A percentile compares a stretch with the other conserved stretches of the same genome.
phyloP scores from a whole-genome alignment of 2,329 filamentous ascomycete species.

The Lachnellula suecica region DNA sequence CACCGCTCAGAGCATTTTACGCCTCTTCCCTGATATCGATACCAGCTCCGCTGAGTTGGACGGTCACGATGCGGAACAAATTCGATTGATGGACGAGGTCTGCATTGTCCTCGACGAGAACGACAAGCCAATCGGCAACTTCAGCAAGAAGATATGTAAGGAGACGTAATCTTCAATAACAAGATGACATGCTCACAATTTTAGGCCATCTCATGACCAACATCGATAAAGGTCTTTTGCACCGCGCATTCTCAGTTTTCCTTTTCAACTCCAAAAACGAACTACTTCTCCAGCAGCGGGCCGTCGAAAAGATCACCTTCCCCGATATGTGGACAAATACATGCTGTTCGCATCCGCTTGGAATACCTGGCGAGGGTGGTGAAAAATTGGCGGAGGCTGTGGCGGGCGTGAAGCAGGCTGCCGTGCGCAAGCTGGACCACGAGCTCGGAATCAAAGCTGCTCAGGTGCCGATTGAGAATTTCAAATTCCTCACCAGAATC shows the following conservation, averaged over 20 bases:
- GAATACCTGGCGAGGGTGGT: conserved; percentile 88
- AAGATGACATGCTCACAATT: conserved; percentile 18
- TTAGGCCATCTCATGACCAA: conserved; percentile 97
- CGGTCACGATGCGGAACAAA: conserved; percentile 96
- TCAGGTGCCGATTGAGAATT: conserved; percentile 88
- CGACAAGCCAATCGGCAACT: conserved; percentile 89
- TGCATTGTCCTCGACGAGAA: conserved; percentile 96
- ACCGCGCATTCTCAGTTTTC: conserved; percentile 97
- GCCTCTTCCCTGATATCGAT: conserved; percentile 82
- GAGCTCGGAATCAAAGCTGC: conserved; percentile 88
- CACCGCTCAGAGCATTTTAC: conserved; percentile 82
- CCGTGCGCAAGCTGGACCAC: conserved; percentile 89
- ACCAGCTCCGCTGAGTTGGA: conserved; percentile 71
- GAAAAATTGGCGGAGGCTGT: conserved; percentile 77
- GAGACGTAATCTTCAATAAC: conserved; percentile 22
- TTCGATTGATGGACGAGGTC: conserved; percentile 96
- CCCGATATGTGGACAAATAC: conserved; percentile 99
- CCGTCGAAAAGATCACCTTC: conserved; percentile 97
- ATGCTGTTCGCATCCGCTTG: conserved; percentile 95
- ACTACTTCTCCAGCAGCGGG: conserved; percentile 91
- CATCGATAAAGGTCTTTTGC: conserved; percentile 91
- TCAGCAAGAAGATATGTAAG: conserved; percentile 96
- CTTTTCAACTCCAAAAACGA: conserved; percentile 94
- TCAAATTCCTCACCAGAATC: conserved; percentile 92
- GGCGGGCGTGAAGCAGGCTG: conserved; percentile 84